Conservation (phyloP, 2,329 filamentous ascomycete species). For the Anthostomella pinea region DNA sequence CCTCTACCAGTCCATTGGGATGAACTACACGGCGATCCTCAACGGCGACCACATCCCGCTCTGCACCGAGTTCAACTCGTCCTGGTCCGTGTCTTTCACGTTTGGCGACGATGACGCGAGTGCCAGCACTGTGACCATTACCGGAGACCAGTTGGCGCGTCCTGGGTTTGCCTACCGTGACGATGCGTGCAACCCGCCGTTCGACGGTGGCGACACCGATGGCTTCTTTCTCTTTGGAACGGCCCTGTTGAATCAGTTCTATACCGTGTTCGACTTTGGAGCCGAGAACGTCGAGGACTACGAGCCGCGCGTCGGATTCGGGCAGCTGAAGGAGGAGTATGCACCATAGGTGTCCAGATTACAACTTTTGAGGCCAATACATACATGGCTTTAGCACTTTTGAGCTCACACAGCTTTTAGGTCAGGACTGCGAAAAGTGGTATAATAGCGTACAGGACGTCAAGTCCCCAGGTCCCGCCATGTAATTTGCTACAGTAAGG, state of each 20-base stretch:
- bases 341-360: too few species aligned
- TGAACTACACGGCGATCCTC: conserved; percentile 34
- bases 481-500: too few species aligned
- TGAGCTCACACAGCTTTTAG: too few species aligned
- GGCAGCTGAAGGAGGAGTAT: conserved; percentile 15
- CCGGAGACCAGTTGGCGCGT: conserved; percentile 30
- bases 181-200: conserved; percentile 36
- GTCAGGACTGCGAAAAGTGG: too few species aligned
- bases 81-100: conserved; percentile 33
- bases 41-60: conserved; percentile 27
- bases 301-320: conserved; percentile 13
- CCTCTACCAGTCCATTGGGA: conserved; percentile 34
- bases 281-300: conserved; percentile 9
- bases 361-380: too few species aligned
- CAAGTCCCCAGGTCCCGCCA: too few species aligned
- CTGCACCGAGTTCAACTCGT: conserved; percentile 36
- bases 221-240: conserved; percentile 31
- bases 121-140: conserved; percentile 24
- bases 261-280: conserved; percentile 35
- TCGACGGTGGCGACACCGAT: conserved; percentile 22
- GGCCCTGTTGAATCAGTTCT: conserved; percentile 28
- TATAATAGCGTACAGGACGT: too few species aligned
- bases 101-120: conserved; percentile 20
- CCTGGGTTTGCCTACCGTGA: conserved; percentile 33
- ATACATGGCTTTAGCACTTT: too few species aligned